Percentiles rank a stretch among this genome's conserved stretches.
Evolutionary conservation across 2,329 filamentous ascomycete species (phyloP).

Genomic region (Domatiomyces catenatus): DNA sequence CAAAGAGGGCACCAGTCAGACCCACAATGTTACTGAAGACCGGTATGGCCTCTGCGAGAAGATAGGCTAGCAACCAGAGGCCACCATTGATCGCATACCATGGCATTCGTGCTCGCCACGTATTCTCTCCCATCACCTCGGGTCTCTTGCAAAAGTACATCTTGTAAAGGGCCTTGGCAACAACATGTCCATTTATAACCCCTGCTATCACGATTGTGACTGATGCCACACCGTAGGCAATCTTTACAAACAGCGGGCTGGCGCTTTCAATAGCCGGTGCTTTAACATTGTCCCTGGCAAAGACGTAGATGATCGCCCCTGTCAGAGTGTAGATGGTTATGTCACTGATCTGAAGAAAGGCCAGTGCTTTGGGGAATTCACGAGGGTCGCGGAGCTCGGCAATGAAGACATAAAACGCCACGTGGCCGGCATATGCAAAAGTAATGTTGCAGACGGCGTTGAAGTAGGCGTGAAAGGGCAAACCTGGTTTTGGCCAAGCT

Average conservation of each 20-base stretch:
- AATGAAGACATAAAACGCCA: slow-evolving; percentile 53
- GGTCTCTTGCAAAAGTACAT: slow-evolving; percentile 32
- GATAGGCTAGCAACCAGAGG: slow-evolving; percentile 47
- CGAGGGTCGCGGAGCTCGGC: slow-evolving; percentile 47
- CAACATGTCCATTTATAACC: slow-evolving; percentile 54
- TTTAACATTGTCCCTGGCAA: slow-evolving; percentile 44
- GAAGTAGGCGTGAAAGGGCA: slow-evolving; percentile 41
- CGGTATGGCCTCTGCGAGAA: slow-evolving; percentile 55
- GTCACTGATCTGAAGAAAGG: slow-evolving; percentile 44
- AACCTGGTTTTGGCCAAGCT: slow-evolving; percentile 25
- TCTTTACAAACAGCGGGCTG: slow-evolving; percentile 39
- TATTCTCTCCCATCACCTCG: slow-evolving; percentile 39
- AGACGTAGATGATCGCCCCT: slow-evolving; percentile 54
- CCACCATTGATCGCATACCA: slow-evolving; percentile 44
- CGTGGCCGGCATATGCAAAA: slow-evolving; percentile 51
- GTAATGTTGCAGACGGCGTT: slow-evolving; percentile 53
- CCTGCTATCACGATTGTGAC: slow-evolving; percentile 59
- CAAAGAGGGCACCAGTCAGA: slow-evolving; percentile 48
- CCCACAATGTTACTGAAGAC: slow-evolving; percentile 52
- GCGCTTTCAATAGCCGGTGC: slow-evolving; percentile 55
- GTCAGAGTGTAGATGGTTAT: slow-evolving; percentile 50
- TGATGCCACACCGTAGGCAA: slow-evolving; percentile 53
- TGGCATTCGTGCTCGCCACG: slow-evolving; percentile 35
- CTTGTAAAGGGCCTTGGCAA: slow-evolving; percentile 50
- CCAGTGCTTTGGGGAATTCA: slow-evolving; percentile 49